phyloP scores from a whole-genome alignment of 805 yeast species.

The Kodamaea neixiangensis region DNA sequence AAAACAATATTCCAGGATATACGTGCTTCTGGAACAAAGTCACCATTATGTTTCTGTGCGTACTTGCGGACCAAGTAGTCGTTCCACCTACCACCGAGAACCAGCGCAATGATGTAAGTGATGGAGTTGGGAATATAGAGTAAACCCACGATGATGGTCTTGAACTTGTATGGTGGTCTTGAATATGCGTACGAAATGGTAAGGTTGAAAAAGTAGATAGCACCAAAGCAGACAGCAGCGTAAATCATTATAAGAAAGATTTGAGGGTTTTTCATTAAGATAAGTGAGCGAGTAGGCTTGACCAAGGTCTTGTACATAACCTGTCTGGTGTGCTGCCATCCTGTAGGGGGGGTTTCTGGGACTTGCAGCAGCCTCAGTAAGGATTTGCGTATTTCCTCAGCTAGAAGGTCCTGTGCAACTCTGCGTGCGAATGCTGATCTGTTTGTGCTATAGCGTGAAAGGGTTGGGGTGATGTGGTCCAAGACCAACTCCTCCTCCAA shows the following conservation, averaged over 20 bases:
- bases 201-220: constrained; percentile 73
- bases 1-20: constrained; percentile 70
- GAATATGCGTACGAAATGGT: constrained; percentile 66
- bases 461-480: constrained; percentile 41
- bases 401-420: constrained; percentile 23
- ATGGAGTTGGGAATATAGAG: constrained; percentile 83
- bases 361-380: constrained; percentile 9
- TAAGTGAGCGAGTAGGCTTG: constrained; percentile 63
- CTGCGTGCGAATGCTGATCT: constrained; percentile 32
- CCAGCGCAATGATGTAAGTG: constrained; percentile 70
- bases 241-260: constrained; percentile 64
- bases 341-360: constrained; percentile 15
- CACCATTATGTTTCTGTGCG: constrained; percentile 61
- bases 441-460: constrained; percentile 39
- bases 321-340: constrained; percentile 22
- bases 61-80: constrained; percentile 57
- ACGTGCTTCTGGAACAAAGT: constrained; percentile 73
- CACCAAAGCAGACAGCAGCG: constrained; percentile 71
- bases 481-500: constrained; percentile 34
- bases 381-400: constrained; percentile 22
- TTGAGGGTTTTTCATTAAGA: constrained; percentile 70
- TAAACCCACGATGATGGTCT: constrained; percentile 65
- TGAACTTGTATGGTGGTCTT: constrained; percentile 67
- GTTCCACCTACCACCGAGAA: constrained; percentile 81
- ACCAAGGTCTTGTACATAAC: constrained; percentile 49